Base-by-base conservation (phyloP, 345 rosid species). In the Lumnitzera littorea region DNA sequence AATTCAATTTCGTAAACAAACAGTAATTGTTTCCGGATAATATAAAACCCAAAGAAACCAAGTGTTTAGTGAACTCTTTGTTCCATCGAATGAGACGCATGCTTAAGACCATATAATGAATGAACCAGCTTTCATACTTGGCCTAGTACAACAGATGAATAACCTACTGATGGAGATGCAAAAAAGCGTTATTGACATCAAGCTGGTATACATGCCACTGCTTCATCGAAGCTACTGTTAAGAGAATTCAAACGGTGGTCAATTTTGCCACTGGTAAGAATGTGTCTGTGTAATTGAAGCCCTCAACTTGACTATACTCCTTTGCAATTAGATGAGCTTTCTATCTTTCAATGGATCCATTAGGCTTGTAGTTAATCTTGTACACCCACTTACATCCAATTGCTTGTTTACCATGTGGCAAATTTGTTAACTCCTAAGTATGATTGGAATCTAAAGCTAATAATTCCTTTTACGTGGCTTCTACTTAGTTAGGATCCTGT, bases 371-470 rank as follows among this genome's bases (percentile, higher is more conserved):
- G 11, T 64, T 64, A 23, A 46, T 55, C 24, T 64, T 64, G 61
- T 43, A 64, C 12, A 55, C 53, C 61, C 53, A 64, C 24, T 54
- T 55, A 20, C 46, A 55, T 11, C 24, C 54, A 3, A 64, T 46
- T 0, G 61, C 43, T 24, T 11, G 14, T 8, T 54, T 55, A 3
- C 53, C 43, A 0, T 9, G 52, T 23, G 53, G 61, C 0, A 64
- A 25, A 4, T 1, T 16, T 3, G 16, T 24, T 24, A 54, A 1
- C 11, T 5, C 16, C 67, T 25, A 54, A 6, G 67, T 64, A 7
- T 31, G 17, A 47, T 64, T 64, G 9, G 46, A 17, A 27, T 64
- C 43, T 7, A 64, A 23, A 7, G 20, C 67, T 15, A 13, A 13
- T 2, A 64, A 43, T 15, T 64, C 46, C 13, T 50, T 6, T 53